Evolutionary conservation across 2,329 filamentous ascomycete species (phyloP), one percentile per base, ranked within the genome.

Genomic region (Clonostachys rhizophaga): DNA sequence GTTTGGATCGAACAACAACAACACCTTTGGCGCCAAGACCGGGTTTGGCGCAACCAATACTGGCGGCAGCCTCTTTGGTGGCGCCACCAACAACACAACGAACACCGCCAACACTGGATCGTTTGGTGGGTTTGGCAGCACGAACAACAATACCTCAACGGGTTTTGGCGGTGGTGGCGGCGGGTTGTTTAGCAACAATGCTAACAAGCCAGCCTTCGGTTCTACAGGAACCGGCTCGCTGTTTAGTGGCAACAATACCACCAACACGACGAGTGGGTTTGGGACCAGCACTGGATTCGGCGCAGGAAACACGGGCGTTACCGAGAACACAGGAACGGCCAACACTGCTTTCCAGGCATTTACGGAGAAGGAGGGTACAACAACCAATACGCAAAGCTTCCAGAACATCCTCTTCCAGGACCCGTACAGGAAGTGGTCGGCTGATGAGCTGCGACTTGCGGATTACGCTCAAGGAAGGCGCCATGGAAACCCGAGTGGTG

Each of bases 391-490:
- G 24, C 24, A 30, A 30, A 76, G 85, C 5, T 95, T 87, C 65
- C 89, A 94, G 65, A 92, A 84, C 55, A 82, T 95, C 48, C 72
- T 86, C 18, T 91, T 92, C 64, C 85, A 87, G 68, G 83, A 85
- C 20, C 80, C 86, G 2, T 95, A 92, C 71, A 85, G 84, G 65
- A 95, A 94, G 63, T 97, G 87, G 74, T 96, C 92, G 10, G 81
- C 89, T n/a, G 94, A 89, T 58, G 86, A 94, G 65, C 69, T 94
- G 46, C 79, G 89, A 59, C 68, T 95, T 51, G 89, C 83, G 42
- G 94, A 99, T 66, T 99, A 99, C 64, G 81, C 85, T 49, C 87
- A 91, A 65, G 91, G 91, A 44, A 84, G 91, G 49, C 86, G 86
- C 46, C 89, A 81, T 62, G 94, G 91, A 34, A 95, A 92, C 66